A percentile compares a stretch with the other conserved stretches of the same genome.
These are phyloP conservation scores for Calonectria hongkongensis DNA, from an alignment of 2,329 filamentous ascomycete genomes.

Conservation along the genomic window DNA sequence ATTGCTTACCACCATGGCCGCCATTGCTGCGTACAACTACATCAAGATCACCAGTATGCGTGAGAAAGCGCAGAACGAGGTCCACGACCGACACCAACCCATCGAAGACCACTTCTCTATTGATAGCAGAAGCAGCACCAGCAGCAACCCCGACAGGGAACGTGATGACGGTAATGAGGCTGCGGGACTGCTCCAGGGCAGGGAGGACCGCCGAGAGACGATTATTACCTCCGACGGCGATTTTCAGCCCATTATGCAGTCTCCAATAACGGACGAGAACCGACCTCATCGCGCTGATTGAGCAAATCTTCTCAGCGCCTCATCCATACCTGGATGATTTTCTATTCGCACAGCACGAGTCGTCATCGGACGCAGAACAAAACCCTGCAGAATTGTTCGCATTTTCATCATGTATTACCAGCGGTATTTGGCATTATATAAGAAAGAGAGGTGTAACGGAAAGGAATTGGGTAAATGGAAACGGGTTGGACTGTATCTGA, in stretches of 20 bases:
- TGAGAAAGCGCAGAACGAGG: conserved; percentile 77
- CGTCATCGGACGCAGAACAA: conserved; percentile 28
- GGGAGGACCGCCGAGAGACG: conserved; percentile 60
- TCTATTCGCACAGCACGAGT: conserved; percentile 43
- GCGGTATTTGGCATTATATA: conserved; percentile 34
- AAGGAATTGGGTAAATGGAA: conserved; percentile 35
- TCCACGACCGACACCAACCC: conserved; percentile 64
- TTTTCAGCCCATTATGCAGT: conserved; percentile 59
- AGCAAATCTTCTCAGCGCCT: conserved; percentile 38
- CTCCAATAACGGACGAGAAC: conserved; percentile 42
- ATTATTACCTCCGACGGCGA: conserved; percentile 65
- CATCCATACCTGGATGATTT: not conserved
- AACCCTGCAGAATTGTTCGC: conserved; percentile 19
- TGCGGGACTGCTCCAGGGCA: conserved; percentile 66
- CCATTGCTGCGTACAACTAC: conserved; percentile 94
- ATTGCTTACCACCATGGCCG: conserved; percentile 89
- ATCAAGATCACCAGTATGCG: conserved; percentile 95
- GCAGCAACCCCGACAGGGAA: conserved; percentile 65
- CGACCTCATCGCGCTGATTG: conserved; percentile 42
- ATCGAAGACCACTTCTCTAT: conserved; percentile 57
- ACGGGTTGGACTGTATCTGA: conserved; percentile 12
- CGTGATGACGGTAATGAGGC: conserved; percentile 65
- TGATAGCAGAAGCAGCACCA: conserved; percentile 62
- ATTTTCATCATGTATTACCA: conserved; percentile 48
- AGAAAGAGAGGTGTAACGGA: conserved; percentile 24